Evolutionary conservation across 208 protist genomes (phyloP).

Genomic region (Wallacemonas sp.): DNA sequence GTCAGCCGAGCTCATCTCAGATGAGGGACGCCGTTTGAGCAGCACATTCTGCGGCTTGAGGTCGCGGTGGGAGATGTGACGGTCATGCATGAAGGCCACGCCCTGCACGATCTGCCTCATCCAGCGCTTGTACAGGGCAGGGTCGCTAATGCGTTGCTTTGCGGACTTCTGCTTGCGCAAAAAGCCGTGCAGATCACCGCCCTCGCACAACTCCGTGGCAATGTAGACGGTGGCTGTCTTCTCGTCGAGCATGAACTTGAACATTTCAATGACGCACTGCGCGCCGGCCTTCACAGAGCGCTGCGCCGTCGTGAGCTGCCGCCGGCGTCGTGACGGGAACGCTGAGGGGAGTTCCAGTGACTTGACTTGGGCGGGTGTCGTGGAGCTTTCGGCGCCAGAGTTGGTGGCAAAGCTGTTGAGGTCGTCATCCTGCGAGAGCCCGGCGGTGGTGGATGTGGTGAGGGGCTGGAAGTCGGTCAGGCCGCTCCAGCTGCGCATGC

Average conservation of each 20-base stretch:
- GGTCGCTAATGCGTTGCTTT: slow-evolving; percentile 33
- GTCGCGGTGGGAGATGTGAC: slow-evolving; percentile 61
- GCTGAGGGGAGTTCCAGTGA: not conserved
- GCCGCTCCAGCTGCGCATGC: slow-evolving; percentile 13
- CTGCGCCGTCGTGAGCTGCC: slow-evolving; percentile 3
- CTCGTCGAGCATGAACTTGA: slow-evolving; percentile 94
- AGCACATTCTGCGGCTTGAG: slow-evolving; percentile 86
- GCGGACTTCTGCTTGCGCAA: slow-evolving; percentile 43
- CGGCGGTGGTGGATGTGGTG: slow-evolving; percentile 11
- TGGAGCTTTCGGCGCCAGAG: slow-evolving; percentile 1
- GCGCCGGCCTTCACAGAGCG: slow-evolving; percentile 20
- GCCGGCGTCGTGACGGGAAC: not conserved
- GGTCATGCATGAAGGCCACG: slow-evolving; percentile 69
- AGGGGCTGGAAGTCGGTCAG: slow-evolving; percentile 10
- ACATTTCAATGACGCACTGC: slow-evolving; percentile 83
- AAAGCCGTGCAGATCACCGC: slow-evolving; percentile 95
- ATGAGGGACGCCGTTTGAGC: slow-evolving; percentile 35
- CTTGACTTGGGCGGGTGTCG: slow-evolving; percentile 1
- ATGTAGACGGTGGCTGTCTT: slow-evolving; percentile 85
- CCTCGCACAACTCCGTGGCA: slow-evolving; percentile 96
- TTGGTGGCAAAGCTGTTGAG: slow-evolving; percentile 8
- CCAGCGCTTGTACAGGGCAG: slow-evolving; percentile 54
- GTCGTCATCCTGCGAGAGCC: slow-evolving; percentile 13
- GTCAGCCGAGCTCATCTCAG: not conserved
- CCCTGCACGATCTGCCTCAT: slow-evolving; percentile 66